A percentile compares a stretch with the other conserved stretches of the same genome.
Conservation (phyloP, 2,329 filamentous ascomycete genomes). For the Pezicula neosporulosa region DNA sequence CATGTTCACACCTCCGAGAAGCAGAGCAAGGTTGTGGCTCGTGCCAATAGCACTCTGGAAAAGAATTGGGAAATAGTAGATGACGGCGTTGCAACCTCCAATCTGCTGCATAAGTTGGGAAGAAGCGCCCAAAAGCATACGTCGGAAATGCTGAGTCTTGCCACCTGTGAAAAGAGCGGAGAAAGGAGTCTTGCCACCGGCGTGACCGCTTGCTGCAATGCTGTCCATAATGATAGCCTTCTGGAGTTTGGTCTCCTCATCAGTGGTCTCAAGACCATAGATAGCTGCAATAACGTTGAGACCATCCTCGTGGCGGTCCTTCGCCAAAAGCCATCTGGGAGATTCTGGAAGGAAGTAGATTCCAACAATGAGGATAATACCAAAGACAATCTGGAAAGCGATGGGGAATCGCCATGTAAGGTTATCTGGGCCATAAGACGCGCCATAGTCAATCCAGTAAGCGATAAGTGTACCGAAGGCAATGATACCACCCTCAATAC, state of each 20-base stretch:
- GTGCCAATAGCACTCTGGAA: slow-evolving; percentile 45
- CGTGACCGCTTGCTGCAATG: slow-evolving; percentile 32
- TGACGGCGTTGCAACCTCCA: slow-evolving; percentile 40
- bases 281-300: slow-evolving; percentile 96
- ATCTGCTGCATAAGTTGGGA: slow-evolving; percentile 52
- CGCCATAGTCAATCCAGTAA: slow-evolving; percentile 98
- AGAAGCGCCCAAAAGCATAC: slow-evolving; percentile 46
- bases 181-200: slow-evolving; percentile 27
- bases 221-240: slow-evolving; percentile 30
- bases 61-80: slow-evolving; percentile 47
- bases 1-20: slow-evolving; percentile 54
- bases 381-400: slow-evolving; percentile 91
- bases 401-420: slow-evolving; percentile 88
- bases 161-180: slow-evolving; percentile 46
- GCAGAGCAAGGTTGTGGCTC: slow-evolving; percentile 44
- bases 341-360: slow-evolving; percentile 94
- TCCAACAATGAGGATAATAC: slow-evolving; percentile 74
- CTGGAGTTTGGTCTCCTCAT: slow-evolving; percentile 32
- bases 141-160: slow-evolving; percentile 51
- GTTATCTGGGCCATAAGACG: slow-evolving; percentile 79
- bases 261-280: slow-evolving; percentile 62
- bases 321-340: slow-evolving; percentile 92
- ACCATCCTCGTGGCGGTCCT: slow-evolving; percentile 94
- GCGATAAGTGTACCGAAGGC: slow-evolving; percentile 71
- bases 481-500: slow-evolving; percentile 55